Percentiles rank a stretch among this genome's conserved stretches.
Conservation (phyloP, 345 rosid genomes). For the Clausena lansium region DNA sequence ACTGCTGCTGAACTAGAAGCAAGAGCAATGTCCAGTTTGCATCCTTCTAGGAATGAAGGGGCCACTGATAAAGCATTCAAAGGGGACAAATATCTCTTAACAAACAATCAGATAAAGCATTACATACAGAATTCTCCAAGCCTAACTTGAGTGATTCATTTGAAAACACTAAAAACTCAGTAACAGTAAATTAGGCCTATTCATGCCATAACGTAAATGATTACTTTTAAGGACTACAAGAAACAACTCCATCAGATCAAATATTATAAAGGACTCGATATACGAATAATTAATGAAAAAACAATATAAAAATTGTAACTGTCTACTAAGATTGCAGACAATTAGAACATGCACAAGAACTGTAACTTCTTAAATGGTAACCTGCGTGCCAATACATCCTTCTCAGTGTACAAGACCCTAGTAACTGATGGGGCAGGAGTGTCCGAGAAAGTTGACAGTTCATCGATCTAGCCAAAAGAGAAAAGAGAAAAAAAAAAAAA, state of each 20-base stretch:
- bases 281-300: neutral
- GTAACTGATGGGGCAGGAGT: constrained; percentile 88
- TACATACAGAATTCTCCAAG: neutral
- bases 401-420: constrained; percentile 71
- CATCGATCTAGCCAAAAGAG: constrained; percentile 85
- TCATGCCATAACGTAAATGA: neutral
- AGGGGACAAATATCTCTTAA: neutral
- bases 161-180: neutral
- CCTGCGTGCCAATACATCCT: constrained; percentile 87
- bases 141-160: neutral
- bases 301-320: neutral
- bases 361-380: constrained; percentile 7
- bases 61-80: neutral
- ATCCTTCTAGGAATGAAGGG: neutral
- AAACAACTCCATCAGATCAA: neutral
- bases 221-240: neutral
- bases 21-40: neutral
- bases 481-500: neutral
- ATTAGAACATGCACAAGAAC: constrained; percentile 1
- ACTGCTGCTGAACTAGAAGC: neutral
- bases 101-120: neutral
- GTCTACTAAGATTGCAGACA: neutral
- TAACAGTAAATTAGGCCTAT: neutral
- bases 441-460: constrained; percentile 79
- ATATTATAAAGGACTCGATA: neutral